Evolutionary conservation across 306 rosid species (phyloP).

Genomic region (Sindora glabra): DNA sequence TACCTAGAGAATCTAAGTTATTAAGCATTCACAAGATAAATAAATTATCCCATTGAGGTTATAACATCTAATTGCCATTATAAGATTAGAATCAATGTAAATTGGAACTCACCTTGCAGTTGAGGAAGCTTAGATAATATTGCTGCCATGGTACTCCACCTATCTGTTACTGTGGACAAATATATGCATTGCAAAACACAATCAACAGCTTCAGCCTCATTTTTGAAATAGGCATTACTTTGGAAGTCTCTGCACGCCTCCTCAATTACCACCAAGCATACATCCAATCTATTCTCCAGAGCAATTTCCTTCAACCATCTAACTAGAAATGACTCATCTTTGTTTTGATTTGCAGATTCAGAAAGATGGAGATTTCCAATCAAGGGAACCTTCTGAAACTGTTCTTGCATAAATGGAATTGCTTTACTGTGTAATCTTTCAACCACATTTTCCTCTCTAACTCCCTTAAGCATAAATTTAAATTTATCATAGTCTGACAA

Average conservation of each 20-base stretch:
- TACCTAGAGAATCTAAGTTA: neutral
- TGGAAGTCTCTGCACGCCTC: conserved; percentile 74
- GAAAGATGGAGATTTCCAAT: conserved; percentile 20
- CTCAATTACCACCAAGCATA: conserved; percentile 66
- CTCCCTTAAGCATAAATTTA: conserved; percentile 80
- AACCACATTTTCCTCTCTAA: conserved; percentile 57
- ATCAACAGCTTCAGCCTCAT: conserved; percentile 71
- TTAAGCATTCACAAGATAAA: neutral
- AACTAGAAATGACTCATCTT: conserved; percentile 65
- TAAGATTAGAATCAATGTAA: conserved; percentile 10
- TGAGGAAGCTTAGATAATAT: conserved; percentile 78
- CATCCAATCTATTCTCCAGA: conserved; percentile 70
- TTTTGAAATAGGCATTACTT: conserved; percentile 44
- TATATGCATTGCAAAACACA: conserved; percentile 92
- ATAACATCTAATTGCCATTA: conserved; percentile 14
- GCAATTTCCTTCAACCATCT: conserved; percentile 92
- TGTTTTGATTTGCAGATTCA: conserved; percentile 25
- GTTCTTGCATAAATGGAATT: conserved; percentile 69
- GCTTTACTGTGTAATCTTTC: conserved; percentile 61
- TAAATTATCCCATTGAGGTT: conserved; percentile 6
- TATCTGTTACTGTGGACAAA: conserved; percentile 72
- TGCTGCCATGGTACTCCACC: conserved; percentile 80
- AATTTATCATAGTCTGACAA: conserved; percentile 74
- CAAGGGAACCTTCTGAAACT: conserved; percentile 29
- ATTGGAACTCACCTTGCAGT: conserved; percentile 55